These are phyloP conservation scores for Trichoderma sp. DNA, from an alignment of 2,329 filamentous ascomycete genomes.

Conservation along the genomic window DNA sequence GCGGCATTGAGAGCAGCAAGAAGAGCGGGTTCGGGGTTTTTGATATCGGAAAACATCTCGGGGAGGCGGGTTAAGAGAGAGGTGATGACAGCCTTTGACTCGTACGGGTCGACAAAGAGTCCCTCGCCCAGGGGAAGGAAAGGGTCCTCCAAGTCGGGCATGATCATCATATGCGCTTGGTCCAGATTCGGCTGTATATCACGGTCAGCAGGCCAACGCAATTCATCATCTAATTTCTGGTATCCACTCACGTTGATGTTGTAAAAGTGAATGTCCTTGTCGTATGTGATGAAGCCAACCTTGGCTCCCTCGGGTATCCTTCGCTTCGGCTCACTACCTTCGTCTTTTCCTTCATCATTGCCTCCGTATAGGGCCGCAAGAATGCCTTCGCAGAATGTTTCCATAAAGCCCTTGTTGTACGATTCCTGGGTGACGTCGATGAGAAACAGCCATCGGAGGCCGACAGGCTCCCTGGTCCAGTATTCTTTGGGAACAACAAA, in stretches of 20 bases:
- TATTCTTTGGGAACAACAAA: slow-evolving; percentile 98
- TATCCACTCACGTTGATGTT: slow-evolving; percentile 71
- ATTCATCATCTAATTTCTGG: neutral
- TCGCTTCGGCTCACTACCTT: slow-evolving; percentile 51
- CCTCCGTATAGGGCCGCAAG: slow-evolving; percentile 77
- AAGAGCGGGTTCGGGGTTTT: slow-evolving; percentile 86
- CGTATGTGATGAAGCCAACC: slow-evolving; percentile 92
- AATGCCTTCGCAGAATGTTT: slow-evolving; percentile 88
- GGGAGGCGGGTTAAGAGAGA: slow-evolving; percentile 83
- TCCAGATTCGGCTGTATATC: slow-evolving; percentile 63
- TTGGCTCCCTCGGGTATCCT: slow-evolving; percentile 74
- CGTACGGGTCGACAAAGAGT: slow-evolving; percentile 89
- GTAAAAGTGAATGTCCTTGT: slow-evolving; percentile 97
- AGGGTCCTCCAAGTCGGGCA: slow-evolving; percentile 95
- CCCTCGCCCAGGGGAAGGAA: slow-evolving; percentile 91
- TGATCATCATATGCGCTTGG: slow-evolving; percentile 95
- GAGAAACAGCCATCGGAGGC: slow-evolving; percentile 82
- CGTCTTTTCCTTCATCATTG: slow-evolving; percentile 48
- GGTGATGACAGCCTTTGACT: slow-evolving; percentile 82
- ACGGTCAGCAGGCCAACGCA: neutral
- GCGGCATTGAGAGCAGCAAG: slow-evolving; percentile 81
- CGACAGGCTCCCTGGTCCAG: slow-evolving; percentile 91
- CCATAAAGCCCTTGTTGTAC: slow-evolving; percentile 83
- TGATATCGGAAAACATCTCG: slow-evolving; percentile 79
- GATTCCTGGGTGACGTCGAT: slow-evolving; percentile 93